A percentile compares a stretch with the other conserved stretches of the same genome.
Evolutionary conservation across 2,329 filamentous ascomycete species (phyloP).

Genomic region (Salinomyces thailandicus): DNA sequence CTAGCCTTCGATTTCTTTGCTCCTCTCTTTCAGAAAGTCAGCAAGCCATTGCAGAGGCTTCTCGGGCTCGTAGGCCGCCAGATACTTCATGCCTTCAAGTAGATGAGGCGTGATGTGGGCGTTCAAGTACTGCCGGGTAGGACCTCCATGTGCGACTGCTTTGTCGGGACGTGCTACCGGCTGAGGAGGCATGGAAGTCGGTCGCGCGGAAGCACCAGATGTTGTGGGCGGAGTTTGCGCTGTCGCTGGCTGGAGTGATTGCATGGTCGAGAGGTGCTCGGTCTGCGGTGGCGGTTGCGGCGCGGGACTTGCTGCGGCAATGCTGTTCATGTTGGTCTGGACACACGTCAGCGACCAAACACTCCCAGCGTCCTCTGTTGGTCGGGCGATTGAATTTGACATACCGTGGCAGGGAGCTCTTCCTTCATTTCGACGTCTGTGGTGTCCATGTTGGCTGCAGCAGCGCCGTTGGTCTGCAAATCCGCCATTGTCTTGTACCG

Average conservation of each 20-base stretch:
- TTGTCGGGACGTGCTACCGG: constrained; percentile 24
- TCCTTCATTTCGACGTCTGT: constrained; percentile 28
- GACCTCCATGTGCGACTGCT: constrained; percentile 37
- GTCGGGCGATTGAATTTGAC: not conserved
- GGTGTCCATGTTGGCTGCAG: constrained; percentile 1
- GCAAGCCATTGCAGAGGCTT: constrained; percentile 41
- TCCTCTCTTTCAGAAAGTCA: constrained; percentile 38
- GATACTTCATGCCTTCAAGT: constrained; percentile 43
- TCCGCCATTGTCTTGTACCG: too few relatives aligned
- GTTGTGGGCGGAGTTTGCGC: constrained; percentile 16
- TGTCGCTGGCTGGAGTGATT: constrained; percentile 8
- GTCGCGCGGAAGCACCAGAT: constrained; percentile 12
- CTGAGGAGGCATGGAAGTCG: constrained; percentile 23
- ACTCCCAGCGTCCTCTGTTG: constrained; percentile 1
- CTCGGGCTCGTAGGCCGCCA: constrained; percentile 41
- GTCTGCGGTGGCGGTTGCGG: not conserved
- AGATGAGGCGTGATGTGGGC: constrained; percentile 40
- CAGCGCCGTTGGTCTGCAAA: constrained; percentile 16
- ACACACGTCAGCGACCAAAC: constrained; percentile 1
- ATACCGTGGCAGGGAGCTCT: constrained; percentile 9
- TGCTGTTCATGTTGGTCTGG: constrained; percentile 7
- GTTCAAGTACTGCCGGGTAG: constrained; percentile 41
- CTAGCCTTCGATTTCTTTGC: constrained; percentile 37
- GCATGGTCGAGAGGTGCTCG: constrained; percentile 13
- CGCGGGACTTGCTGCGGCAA: not conserved